Evolutionary conservation across 345 rosid genomes (phyloP).

Genomic region (Eucalyptus sideroxylon): DNA sequence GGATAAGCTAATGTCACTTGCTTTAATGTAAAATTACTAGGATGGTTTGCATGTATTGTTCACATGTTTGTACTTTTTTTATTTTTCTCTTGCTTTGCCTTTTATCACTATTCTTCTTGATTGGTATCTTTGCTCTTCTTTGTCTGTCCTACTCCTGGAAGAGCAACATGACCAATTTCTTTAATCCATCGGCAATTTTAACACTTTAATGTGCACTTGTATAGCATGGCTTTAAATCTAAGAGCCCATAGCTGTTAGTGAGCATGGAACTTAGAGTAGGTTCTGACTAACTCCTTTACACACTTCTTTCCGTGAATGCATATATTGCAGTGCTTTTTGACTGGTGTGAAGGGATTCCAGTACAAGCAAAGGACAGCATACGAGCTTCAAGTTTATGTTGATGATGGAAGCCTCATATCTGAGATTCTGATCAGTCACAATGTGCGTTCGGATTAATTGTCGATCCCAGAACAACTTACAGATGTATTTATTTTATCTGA

Average conservation of each 20-base stretch:
- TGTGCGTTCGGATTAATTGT: conserved; percentile 27
- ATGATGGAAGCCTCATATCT: conserved; percentile 93
- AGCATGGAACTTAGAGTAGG: neutral
- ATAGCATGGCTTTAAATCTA: neutral
- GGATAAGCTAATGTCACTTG: neutral
- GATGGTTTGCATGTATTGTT: neutral
- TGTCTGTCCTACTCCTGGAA: neutral
- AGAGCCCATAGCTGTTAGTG: neutral
- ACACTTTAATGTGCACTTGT: neutral
- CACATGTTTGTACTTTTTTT: neutral
- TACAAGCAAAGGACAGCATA: conserved; percentile 45
- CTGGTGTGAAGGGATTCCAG: conserved; percentile 80
- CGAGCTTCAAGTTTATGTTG: conserved; percentile 70
- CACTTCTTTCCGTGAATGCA: neutral
- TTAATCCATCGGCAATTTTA: neutral
- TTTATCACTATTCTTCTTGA: neutral
- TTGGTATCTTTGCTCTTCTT: neutral
- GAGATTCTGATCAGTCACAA: conserved; percentile 71
- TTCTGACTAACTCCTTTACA: neutral
- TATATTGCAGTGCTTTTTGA: conserved; percentile 64
- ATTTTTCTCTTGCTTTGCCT: neutral
- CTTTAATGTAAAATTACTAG: neutral
- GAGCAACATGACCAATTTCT: neutral
- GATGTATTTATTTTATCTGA: neutral
- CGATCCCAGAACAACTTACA: neutral